Evolutionary conservation across 352 stramenopile genomes (phyloP).

Genomic region (Phytophthora gonapodyides): DNA sequence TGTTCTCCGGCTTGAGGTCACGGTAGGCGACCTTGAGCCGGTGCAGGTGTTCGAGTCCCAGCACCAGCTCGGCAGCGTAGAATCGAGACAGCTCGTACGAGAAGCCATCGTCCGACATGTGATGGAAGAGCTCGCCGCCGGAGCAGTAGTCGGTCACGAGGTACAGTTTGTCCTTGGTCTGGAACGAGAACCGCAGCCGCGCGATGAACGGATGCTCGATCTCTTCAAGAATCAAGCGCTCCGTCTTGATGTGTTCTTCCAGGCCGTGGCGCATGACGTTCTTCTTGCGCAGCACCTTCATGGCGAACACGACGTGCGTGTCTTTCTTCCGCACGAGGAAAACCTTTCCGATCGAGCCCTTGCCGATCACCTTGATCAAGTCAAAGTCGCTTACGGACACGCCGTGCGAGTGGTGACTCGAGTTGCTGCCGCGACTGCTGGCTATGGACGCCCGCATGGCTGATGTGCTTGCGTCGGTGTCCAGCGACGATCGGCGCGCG

Average conservation of each 20-base stretch:
- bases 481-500: slow-evolving; percentile 46
- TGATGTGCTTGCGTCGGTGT: slow-evolving; percentile 41
- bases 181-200: slow-evolving; percentile 97
- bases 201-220: slow-evolving; percentile 99
- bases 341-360: slow-evolving; percentile 90
- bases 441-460: slow-evolving; percentile 64
- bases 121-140: slow-evolving; percentile 98
- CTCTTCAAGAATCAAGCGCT: slow-evolving; percentile 97
- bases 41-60: slow-evolving; percentile 96
- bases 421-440: slow-evolving; percentile 43
- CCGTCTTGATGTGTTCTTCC: slow-evolving; percentile 96
- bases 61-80: slow-evolving; percentile 97
- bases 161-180: slow-evolving; percentile 92
- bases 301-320: slow-evolving; percentile 93
- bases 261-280: slow-evolving; percentile 93
- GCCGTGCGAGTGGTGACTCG: slow-evolving; percentile 32
- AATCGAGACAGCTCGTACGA: slow-evolving; percentile 83
- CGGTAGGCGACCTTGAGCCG: slow-evolving; percentile 95
- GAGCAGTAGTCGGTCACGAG: slow-evolving; percentile 91
- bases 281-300: slow-evolving; percentile 99
- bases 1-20: slow-evolving; percentile 98
- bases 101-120: slow-evolving; percentile 93
- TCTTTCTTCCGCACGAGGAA: slow-evolving; percentile 88
- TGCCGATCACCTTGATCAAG: slow-evolving; percentile 83
- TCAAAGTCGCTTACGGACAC: slow-evolving; percentile 88